These are phyloP conservation scores for Termitomyces sp. DNA, from an alignment of 768 basidiomycete species.

Conservation along the genomic window DNA sequence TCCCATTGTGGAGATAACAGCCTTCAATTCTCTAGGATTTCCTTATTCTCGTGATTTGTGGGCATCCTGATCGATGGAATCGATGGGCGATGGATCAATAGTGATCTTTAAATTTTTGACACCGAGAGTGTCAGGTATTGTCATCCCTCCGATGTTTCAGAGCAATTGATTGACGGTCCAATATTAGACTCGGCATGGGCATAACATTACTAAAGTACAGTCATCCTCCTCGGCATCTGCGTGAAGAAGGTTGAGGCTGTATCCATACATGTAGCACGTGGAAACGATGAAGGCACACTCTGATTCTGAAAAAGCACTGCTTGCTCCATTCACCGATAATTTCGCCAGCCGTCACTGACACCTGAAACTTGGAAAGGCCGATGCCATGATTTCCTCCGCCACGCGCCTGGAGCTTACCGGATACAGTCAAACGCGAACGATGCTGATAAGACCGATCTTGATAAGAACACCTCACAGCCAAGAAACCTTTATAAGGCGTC, in stretches of 20 bases:
- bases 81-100: neutral
- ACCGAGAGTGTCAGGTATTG: neutral
- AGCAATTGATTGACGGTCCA: neutral
- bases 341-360: neutral
- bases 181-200: neutral
- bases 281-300: neutral
- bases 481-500: neutral
- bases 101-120: neutral
- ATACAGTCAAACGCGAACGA: neutral
- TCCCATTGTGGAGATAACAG: neutral
- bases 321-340: slow-evolving; percentile 1
- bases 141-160: neutral
- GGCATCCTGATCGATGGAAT: neutral
- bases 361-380: neutral
- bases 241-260: neutral
- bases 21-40: neutral
- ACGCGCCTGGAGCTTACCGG: neutral
- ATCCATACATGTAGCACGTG: neutral
- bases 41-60: neutral
- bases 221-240: neutral
- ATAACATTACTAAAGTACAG: neutral
- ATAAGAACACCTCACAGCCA: neutral
- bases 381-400: neutral
- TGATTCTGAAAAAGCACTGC: neutral
- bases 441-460: slow-evolving; percentile 3